Conservation (phyloP, 2,329 filamentous ascomycete genomes). For the Ceratocystis colombiana region DNA sequence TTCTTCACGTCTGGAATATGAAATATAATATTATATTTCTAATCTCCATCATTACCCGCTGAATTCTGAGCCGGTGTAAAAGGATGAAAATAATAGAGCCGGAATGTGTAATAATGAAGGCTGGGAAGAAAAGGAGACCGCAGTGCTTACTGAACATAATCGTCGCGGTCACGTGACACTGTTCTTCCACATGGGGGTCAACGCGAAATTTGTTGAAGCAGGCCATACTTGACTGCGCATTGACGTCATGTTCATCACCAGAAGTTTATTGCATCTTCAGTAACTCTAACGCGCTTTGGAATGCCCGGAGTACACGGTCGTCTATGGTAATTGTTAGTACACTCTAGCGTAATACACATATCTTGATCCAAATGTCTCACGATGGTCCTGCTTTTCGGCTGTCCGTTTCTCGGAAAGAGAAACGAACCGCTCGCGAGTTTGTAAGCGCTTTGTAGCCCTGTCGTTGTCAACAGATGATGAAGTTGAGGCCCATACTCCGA, state of each 20-base stretch:
- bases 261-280: conserved; percentile 33
- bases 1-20: conserved; percentile 10
- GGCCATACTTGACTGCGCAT: not conserved
- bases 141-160: not conserved
- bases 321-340: conserved; percentile 18
- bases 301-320: conserved; percentile 49
- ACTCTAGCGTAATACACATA: not conserved
- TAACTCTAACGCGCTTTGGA: conserved; percentile 51
- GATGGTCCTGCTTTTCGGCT: conserved; percentile 66
- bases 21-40: not conserved
- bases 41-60: not conserved
- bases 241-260: conserved; percentile 3
- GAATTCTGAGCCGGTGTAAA: no score
- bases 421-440: conserved; percentile 68
- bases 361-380: conserved; percentile 45
- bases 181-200: no score
- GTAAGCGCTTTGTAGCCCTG: conserved; percentile 66
- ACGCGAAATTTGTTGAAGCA: not conserved
- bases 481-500: conserved; percentile 66
- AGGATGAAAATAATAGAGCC: not conserved
- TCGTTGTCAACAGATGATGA: conserved; percentile 63
- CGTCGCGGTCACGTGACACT: no score
- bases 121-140: not conserved
- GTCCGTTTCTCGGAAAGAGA: conserved; percentile 62
- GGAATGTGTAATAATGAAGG: not conserved